Conservation (phyloP, 257 asterid species). For the Coffea canephora region DNA sequence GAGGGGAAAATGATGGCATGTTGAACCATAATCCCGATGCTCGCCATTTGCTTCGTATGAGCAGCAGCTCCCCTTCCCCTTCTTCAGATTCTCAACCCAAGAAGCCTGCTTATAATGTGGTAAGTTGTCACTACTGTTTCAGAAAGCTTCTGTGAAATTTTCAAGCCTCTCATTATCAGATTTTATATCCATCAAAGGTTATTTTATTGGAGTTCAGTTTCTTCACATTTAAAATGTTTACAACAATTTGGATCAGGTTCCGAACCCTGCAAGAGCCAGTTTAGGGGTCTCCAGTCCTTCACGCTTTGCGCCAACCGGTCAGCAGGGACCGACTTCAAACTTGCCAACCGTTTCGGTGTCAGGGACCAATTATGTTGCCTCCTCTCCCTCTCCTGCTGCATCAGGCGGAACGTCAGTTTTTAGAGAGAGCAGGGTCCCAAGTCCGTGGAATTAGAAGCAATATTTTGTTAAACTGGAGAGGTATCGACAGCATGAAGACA, state of each 20-base stretch:
- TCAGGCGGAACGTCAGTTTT: slow-evolving; percentile 85
- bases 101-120: slow-evolving; percentile 55
- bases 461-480: neutral
- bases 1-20: slow-evolving; percentile 59
- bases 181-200: neutral
- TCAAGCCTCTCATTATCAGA: neutral
- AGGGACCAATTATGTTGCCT: slow-evolving; percentile 62
- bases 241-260: slow-evolving; percentile 44
- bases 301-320: slow-evolving; percentile 60
- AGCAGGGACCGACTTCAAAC: slow-evolving; percentile 47
- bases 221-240: neutral
- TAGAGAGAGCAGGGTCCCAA: slow-evolving; percentile 60
- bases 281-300: slow-evolving; percentile 73
- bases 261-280: slow-evolving; percentile 58
- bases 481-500: neutral
- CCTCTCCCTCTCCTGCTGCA: slow-evolving; percentile 96
- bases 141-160: neutral
- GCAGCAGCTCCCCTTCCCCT: slow-evolving; percentile 77
- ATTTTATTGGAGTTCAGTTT: neutral
- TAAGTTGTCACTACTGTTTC: slow-evolving; percentile 22
- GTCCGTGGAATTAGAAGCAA: slow-evolving; percentile 60
- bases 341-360: slow-evolving; percentile 56
- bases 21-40: slow-evolving; percentile 51
- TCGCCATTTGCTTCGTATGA: slow-evolving; percentile 58
- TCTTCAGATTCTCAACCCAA: slow-evolving; percentile 74